Evolutionary conservation across 345 rosid species (phyloP), one percentile per base, ranked within the genome.

Genomic region (Gossypium longicalyx): DNA sequence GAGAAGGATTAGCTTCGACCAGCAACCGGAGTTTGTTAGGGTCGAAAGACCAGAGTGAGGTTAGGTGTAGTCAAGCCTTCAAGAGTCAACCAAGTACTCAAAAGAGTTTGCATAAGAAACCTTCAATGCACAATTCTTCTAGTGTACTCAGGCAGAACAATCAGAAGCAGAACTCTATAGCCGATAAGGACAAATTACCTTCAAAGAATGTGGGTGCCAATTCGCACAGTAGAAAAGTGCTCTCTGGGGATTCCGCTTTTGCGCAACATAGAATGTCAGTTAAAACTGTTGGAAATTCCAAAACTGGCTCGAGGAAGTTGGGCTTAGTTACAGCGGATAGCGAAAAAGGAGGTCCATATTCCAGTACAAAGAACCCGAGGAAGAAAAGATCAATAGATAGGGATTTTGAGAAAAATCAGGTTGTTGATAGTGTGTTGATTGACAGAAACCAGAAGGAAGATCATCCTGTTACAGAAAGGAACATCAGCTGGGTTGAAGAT

Each of bases 91-190:
- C 84, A 41, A 82, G 83, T 66, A 12, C 27, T 41, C 88, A 87
- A 76, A 89, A 86, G 83, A 85, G 58, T 82, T 76, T 84, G 84
- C 80, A 69, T 58, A 86, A 87, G 85, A 85, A 79, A 80, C 62
- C 86, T 12, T 81, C 83, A n/a, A 41, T 73, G 25, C 76, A 76
- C 23, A 88, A 70, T 81, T 0, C 79, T 78, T 72, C 91, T 79
- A 86, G 88, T 68, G 94, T 78, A 64, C 90, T 95, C 56, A 88
- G 89, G 85, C 98, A 85, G 86, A 95, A 95, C 77, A 78, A 89
- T 73, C 98, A 91, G 89, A 95, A 93, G 74, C 99, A 95, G 74
- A 95, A 95, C 77, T 81, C 88, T 70, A 22, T 57, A 27, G 27
- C 70, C 20, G 88, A 83, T 51, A 87, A 76, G 80, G 88, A 89